A percentile compares a stretch with the other conserved stretches of the same genome.
These are phyloP conservation scores for Dalbergia cochinchinensis DNA, from an alignment of 306 rosid species.

Conservation along the genomic window DNA sequence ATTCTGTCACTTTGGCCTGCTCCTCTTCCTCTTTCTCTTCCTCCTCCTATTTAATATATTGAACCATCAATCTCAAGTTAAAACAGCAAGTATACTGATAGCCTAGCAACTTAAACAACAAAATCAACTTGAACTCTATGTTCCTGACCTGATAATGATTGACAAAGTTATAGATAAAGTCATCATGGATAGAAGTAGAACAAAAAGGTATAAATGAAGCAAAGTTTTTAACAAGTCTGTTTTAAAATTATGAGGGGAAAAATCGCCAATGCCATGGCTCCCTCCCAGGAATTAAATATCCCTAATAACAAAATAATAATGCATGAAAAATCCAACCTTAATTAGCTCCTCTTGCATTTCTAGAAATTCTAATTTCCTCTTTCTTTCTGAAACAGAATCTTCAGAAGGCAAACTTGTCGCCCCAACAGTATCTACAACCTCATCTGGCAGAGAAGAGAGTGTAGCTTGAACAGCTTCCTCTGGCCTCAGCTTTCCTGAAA, in stretches of 20 bases:
- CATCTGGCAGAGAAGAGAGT: slow-evolving; percentile 84
- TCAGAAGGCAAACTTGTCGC: slow-evolving; percentile 81
- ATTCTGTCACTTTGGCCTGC: slow-evolving; percentile 61
- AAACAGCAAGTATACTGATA: slow-evolving; percentile 29
- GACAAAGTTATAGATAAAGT: slow-evolving; percentile 29
- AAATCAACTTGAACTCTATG: slow-evolving; percentile 21
- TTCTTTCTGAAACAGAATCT: slow-evolving; percentile 82
- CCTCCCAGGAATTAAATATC: slow-evolving; percentile 13
- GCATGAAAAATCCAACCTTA: slow-evolving; percentile 59
- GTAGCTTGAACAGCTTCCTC: slow-evolving; percentile 89
- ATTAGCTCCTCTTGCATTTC: slow-evolving; percentile 90
- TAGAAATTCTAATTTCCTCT: slow-evolving; percentile 85
- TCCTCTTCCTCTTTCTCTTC: slow-evolving; percentile 79
- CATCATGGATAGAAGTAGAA: slow-evolving; percentile 1
- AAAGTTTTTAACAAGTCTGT: neutral
- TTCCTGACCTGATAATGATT: slow-evolving; percentile 1
- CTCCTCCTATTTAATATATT: slow-evolving; percentile 67
- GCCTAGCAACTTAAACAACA: slow-evolving; percentile 30
- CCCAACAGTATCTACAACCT: slow-evolving; percentile 87
- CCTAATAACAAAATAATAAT: slow-evolving; percentile 6
- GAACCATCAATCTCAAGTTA: slow-evolving; percentile 31
- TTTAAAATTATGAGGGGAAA: slow-evolving; percentile 7
- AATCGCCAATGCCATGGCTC: slow-evolving; percentile 12
- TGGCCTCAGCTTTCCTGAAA: slow-evolving; percentile 75
- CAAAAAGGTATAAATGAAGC: neutral